These are phyloP conservation scores for Podosphaera xanthii DNA, from an alignment of 2,329 filamentous ascomycete species.

Conservation along the genomic window DNA sequence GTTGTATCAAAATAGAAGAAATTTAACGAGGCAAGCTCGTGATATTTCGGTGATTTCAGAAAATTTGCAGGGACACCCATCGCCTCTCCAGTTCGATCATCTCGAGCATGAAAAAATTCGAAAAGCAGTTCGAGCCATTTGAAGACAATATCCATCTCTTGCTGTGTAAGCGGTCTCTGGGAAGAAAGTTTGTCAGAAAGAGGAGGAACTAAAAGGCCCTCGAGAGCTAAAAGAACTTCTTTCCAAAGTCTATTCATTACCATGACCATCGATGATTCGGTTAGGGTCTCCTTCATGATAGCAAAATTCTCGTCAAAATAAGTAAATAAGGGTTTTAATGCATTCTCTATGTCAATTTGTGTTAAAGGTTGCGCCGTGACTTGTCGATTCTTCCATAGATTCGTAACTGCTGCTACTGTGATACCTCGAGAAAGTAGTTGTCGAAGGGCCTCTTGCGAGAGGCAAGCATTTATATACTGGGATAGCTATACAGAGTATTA, in stretches of 20 bases:
- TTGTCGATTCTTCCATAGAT: slow-evolving; percentile 37
- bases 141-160: slow-evolving; percentile 86
- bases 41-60: slow-evolving; percentile 92
- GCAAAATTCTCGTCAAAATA: slow-evolving; percentile 99
- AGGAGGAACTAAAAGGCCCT: slow-evolving; percentile 73
- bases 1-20: slow-evolving; percentile 97
- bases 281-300: slow-evolving; percentile 94
- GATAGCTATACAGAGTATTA: slow-evolving; percentile 37
- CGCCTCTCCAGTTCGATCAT: slow-evolving; percentile 62
- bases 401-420: slow-evolving; percentile 50
- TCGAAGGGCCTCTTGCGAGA: slow-evolving; percentile 63
- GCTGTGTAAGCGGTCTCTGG: slow-evolving; percentile 61
- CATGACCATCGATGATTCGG: slow-evolving; percentile 86
- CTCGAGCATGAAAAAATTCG: slow-evolving; percentile 82
- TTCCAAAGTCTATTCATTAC: slow-evolving; percentile 98
- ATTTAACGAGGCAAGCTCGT: slow-evolving; percentile 85
- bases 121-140: slow-evolving; percentile 82
- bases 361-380: slow-evolving; percentile 36
- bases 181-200: slow-evolving; percentile 82
- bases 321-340: slow-evolving; percentile 61
- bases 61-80: slow-evolving; percentile 78
- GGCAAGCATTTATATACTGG: slow-evolving; percentile 71
- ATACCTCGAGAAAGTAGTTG: slow-evolving; percentile 49
- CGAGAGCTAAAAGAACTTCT: slow-evolving; percentile 80
- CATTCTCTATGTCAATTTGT: slow-evolving; percentile 53